Conservation (phyloP, 2,329 filamentous ascomycete species). For the Fonsecaea nubica region DNA sequence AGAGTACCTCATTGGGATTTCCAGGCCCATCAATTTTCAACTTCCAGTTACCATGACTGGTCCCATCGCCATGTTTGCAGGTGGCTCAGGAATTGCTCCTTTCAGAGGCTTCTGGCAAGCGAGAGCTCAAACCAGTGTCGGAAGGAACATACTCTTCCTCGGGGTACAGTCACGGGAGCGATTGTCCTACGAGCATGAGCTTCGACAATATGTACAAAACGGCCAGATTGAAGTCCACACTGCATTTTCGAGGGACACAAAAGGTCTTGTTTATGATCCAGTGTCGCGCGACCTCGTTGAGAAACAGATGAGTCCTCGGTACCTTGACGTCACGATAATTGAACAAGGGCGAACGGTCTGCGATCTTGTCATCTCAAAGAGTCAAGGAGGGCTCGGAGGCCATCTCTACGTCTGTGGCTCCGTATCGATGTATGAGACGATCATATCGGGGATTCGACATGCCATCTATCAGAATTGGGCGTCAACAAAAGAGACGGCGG, state of each 20-base stretch:
- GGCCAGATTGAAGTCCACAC: slow-evolving; percentile 30
- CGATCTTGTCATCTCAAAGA: slow-evolving; percentile 28
- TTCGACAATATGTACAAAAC: slow-evolving; percentile 25
- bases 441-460: slow-evolving; percentile 63
- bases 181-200: slow-evolving; percentile 29
- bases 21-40: slow-evolving; percentile 26
- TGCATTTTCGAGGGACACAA: slow-evolving; percentile 26
- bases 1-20: slow-evolving; percentile 29
- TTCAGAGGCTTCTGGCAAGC: slow-evolving; percentile 32
- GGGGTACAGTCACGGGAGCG: slow-evolving; percentile 27
- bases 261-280: slow-evolving; percentile 28
- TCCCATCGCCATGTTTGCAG: slow-evolving; percentile 30
- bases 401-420: slow-evolving; percentile 60
- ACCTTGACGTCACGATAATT: slow-evolving; percentile 24
- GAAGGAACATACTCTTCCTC: slow-evolving; percentile 31
- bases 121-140: slow-evolving; percentile 26
- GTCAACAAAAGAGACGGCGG: slow-evolving; percentile 59
- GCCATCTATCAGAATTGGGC: slow-evolving; percentile 62
- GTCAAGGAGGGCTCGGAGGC: slow-evolving; percentile 29
- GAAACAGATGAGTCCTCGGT: slow-evolving; percentile 27
- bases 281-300: slow-evolving; percentile 28
- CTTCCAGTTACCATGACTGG: slow-evolving; percentile 24
- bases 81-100: slow-evolving; percentile 24
- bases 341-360: slow-evolving; percentile 32
- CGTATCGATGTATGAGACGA: slow-evolving; percentile 59